phyloP scores from a whole-genome alignment of 2,329 filamentous ascomycete genomes.

The Metarhizium robertsii region DNA sequence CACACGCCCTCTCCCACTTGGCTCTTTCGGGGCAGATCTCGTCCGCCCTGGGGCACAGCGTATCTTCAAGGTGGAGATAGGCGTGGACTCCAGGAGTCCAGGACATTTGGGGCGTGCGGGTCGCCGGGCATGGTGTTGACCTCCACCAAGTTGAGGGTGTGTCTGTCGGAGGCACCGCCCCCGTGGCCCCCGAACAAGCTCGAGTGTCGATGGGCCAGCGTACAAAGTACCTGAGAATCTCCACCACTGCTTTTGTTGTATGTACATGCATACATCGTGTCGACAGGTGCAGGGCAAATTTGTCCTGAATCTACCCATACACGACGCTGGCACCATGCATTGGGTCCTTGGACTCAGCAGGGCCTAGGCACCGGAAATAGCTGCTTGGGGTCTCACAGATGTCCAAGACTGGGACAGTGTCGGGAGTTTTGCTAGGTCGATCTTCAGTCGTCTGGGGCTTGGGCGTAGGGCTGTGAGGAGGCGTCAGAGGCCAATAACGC shows the following conservation, averaged over 20 bases:
- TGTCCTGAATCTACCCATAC: not conserved
- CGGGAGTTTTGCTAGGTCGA: conserved; percentile 3
- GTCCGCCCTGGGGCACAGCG: not conserved
- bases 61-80: conserved; percentile 2
- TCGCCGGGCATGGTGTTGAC: not conserved
- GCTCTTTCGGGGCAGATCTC: not conserved
- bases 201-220: not conserved
- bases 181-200: not conserved
- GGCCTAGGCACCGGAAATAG: conserved; percentile 6
- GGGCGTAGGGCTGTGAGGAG: conserved; percentile 6
- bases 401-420: not conserved
- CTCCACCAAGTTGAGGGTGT: not conserved
- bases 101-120: not conserved
- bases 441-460: conserved; percentile 3
- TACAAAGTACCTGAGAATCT: not conserved
- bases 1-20: not conserved
- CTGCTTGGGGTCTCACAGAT: not conserved
- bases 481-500: conserved; percentile 2
- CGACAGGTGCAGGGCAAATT: not conserved
- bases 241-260: not conserved
- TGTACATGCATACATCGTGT: not conserved
- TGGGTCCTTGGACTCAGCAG: not conserved
- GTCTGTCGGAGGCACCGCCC: not conserved
- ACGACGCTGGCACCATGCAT: not conserved
- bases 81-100: not conserved